Conservation (phyloP, 2,329 filamentous ascomycete species). For the Beauveria sp. region DNA sequence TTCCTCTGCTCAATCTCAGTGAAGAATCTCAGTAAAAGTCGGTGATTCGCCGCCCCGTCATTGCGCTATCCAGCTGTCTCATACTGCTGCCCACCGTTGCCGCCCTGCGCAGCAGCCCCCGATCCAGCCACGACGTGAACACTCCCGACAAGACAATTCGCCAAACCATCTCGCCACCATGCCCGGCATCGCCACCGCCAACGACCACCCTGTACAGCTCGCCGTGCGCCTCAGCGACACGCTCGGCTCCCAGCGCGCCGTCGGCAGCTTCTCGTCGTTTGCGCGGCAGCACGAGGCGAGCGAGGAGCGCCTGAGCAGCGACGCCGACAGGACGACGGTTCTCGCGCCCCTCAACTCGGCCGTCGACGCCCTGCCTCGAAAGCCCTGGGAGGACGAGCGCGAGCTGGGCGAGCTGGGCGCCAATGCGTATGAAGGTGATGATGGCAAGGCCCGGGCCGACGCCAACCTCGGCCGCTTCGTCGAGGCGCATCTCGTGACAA, state of each 20-base stretch:
- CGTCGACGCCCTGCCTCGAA: constrained; percentile 68
- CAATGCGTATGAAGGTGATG: constrained; percentile 66
- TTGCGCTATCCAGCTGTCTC: constrained; percentile 5
- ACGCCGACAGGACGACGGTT: constrained; percentile 66
- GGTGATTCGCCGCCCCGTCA: constrained; percentile 5
- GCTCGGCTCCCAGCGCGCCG: constrained; percentile 66
- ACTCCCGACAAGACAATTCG: background rate
- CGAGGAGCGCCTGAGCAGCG: constrained; percentile 59
- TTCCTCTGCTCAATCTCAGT: background rate
- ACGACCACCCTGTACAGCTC: constrained; percentile 27
- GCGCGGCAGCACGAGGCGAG: constrained; percentile 68
- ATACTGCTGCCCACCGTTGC: constrained; percentile 2
- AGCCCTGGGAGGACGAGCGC: constrained; percentile 74
- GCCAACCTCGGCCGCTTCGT: constrained; percentile 74
- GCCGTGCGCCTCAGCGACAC: constrained; percentile 73
- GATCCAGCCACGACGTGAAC: background rate
- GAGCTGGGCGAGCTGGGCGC: constrained; percentile 64
- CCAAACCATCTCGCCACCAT: constrained; percentile 10
- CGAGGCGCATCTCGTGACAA: constrained; percentile 71
- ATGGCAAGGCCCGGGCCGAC: constrained; percentile 68
- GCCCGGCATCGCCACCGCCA: constrained; percentile 12
- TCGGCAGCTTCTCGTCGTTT: constrained; percentile 79
- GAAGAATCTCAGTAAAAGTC: background rate
- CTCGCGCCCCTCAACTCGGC: constrained; percentile 81
- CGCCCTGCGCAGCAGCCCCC: background rate